Base-by-base conservation (phyloP, 75 land plant species). In the Selaginella moellendorffii region DNA sequence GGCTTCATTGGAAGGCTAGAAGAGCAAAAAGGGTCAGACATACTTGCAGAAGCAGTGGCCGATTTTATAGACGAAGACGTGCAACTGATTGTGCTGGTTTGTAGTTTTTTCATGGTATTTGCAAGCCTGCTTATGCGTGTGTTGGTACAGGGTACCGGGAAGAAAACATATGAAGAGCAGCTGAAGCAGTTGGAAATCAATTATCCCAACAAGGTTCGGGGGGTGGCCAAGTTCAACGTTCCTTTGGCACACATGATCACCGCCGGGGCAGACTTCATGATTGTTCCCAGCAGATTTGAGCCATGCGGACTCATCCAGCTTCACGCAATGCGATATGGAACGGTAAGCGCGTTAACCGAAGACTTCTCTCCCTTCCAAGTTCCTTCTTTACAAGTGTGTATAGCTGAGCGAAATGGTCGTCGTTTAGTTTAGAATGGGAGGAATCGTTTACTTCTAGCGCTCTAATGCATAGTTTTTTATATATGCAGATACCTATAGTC, bases 21-120 rank as follows among this genome's bases (percentile, higher is more conserved):
- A 72, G 97, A 91, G 69, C 97, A 91, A 63, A 91, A 91, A 69
- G 97, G 97, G 18, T 81, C 97, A 14, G 97, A 91, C 61, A 91
- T 91, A 67, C 78, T 91, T 22, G 80, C 72, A 31, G 86, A 74
- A 29, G 93, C 97, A 5, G 79, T 88, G 62, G 65, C 83, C 31
- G 68, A 85, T 42, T 71, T 91, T 30, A 68, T 85, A 8, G 71
- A 74, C 12, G 79, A 78, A 60, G 68, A 91, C 66, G 78, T 87
- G 59, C 97, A 91, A 73, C 63, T 91, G 17, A 65, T 91, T 31
- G 71, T 83, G 29, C 81, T 91, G 65, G 97, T 90, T 70, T 71
- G 88, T 74, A 51, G 26, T 36, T 36, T 36, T 14, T 36, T 36
- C 14, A 5, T n/a, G n/a, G n/a, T n/a, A n/a, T n/a, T 30, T 64